Percentiles rank a stretch among this genome's conserved stretches.
Evolutionary conservation across 2,329 filamentous ascomycete genomes (phyloP).

Genomic region (Colletotrichum sp.): DNA sequence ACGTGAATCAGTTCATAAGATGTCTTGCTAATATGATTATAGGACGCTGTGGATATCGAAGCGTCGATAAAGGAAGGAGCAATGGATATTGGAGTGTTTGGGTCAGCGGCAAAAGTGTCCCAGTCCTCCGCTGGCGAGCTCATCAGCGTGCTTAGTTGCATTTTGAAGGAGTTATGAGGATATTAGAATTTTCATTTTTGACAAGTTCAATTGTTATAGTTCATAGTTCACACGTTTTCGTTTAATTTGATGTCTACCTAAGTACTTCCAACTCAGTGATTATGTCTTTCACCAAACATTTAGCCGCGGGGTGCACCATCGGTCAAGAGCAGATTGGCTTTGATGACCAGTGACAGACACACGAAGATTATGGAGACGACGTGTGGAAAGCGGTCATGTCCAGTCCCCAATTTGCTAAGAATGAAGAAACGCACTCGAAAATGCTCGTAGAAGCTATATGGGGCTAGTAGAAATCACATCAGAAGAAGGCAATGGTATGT

Average conservation of each 20-base stretch:
- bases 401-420: too few species aligned
- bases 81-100: constrained; percentile 47
- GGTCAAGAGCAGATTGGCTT: too few species aligned
- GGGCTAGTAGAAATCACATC: too few species aligned
- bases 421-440: too few species aligned
- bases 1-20: not conserved
- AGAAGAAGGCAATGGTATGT: too few species aligned
- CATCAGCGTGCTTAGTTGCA: not conserved
- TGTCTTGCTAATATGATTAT: not conserved
- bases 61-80: constrained; percentile 34
- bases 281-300: not conserved
- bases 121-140: not conserved
- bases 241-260: not conserved
- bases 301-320: too few species aligned
- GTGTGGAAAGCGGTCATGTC: too few species aligned
- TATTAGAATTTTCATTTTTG: not conserved
- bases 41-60: constrained; percentile 47
- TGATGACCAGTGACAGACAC: too few species aligned
- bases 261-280: not conserved
- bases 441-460: too few species aligned
- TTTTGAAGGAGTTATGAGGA: not conserved
- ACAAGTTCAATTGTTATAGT: not conserved
- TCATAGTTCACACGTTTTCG: not conserved
- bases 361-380: too few species aligned
- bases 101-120: constrained; percentile 20